phyloP scores from a whole-genome alignment of 257 asterid species.

The Ligustrum vulgare region DNA sequence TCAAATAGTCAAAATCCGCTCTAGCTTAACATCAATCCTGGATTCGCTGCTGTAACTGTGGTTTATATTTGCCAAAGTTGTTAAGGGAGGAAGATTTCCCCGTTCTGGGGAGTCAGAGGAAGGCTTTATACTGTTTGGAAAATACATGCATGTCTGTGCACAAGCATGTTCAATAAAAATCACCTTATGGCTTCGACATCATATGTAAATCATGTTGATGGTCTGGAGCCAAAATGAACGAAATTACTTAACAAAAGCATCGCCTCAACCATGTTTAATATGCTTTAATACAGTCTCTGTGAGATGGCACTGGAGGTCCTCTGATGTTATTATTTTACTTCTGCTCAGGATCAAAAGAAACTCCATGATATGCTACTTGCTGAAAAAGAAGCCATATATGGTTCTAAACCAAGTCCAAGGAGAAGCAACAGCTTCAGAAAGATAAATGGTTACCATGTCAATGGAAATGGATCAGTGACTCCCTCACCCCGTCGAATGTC shows the following conservation, averaged over 20 bases:
- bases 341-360: conserved; percentile 79
- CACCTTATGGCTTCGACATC: not conserved
- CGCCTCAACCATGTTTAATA: not conserved
- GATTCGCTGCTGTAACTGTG: too few relatives aligned
- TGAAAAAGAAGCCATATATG: conserved; percentile 81
- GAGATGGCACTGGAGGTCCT: conserved; percentile 14
- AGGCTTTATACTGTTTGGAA: not conserved
- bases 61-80: not conserved
- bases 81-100: not conserved
- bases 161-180: not conserved
- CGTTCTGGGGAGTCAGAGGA: not conserved
- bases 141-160: not conserved
- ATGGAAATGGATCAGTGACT: conserved; percentile 74
- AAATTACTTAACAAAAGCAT: not conserved
- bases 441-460: conserved; percentile 49
- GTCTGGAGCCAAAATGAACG: not conserved
- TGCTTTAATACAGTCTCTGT: not conserved
- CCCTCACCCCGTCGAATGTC: conserved; percentile 91
- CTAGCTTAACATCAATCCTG: too few relatives aligned
- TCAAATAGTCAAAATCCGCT: too few relatives aligned
- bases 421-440: conserved; percentile 71
- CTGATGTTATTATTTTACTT: conserved; percentile 2
- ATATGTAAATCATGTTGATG: not conserved
- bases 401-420: conserved; percentile 93
- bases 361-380: conserved; percentile 76